These are phyloP conservation scores for Tanacetum coccineum DNA, from an alignment of 129 eudicot species.

Conservation along the genomic window DNA sequence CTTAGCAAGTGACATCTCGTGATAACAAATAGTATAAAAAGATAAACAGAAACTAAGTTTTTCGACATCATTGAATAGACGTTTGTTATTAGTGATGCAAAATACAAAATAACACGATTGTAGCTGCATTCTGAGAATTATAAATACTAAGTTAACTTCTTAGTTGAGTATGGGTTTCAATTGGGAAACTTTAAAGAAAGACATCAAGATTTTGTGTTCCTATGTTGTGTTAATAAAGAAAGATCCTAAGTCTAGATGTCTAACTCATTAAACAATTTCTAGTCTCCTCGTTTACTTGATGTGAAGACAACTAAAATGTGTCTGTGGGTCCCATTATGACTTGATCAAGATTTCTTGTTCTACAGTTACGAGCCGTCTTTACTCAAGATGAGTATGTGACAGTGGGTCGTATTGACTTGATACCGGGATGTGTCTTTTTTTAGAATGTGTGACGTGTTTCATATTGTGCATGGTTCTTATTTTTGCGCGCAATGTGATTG, in stretches of 20 bases:
- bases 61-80: conserved; percentile 20
- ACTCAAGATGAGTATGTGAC: not conserved
- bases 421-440: not conserved
- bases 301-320: conserved; percentile 8
- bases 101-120: conserved; percentile 12
- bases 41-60: conserved; percentile 16
- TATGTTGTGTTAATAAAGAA: conserved; percentile 26
- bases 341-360: conserved; percentile 14
- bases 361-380: not conserved
- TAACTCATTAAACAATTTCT: conserved; percentile 4
- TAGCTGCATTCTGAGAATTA: conserved; percentile 23
- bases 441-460: not conserved
- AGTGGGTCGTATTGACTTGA: not conserved
- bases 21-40: conserved; percentile 31
- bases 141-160: conserved; percentile 39
- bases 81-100: conserved; percentile 19
- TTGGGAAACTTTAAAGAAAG: conserved; percentile 48
- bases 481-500: not conserved
- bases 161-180: conserved; percentile 33
- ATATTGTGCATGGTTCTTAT: not conserved
- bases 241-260: conserved; percentile 19
- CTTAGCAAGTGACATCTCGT: conserved; percentile 24
- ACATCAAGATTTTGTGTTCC: conserved; percentile 16
- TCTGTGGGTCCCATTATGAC: conserved; percentile 20
- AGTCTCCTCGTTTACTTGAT: conserved; percentile 9